These are phyloP conservation scores for Trichoderma erinaceum DNA, from an alignment of 495 filamentous ascomycete genomes.

Conservation along the genomic window DNA sequence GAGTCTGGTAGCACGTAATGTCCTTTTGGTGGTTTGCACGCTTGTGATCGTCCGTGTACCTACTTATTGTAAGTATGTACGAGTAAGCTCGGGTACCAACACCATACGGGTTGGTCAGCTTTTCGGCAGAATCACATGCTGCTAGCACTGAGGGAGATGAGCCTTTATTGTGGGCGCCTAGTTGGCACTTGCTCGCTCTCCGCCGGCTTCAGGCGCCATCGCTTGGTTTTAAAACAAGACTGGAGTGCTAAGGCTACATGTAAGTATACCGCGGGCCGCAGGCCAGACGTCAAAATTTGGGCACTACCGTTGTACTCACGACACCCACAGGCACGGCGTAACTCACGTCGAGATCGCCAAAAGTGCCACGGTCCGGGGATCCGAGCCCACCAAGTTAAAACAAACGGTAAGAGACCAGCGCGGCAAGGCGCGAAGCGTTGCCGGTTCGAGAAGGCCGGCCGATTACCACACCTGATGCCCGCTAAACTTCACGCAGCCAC, in stretches of 20 bases:
- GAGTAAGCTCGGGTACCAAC: neutral
- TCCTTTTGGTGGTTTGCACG: no score
- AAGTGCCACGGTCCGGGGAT: slow-evolving; percentile 5
- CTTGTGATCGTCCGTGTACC: neutral
- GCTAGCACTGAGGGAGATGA: neutral
- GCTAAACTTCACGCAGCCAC: neutral
- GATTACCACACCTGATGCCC: neutral
- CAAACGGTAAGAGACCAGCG: neutral
- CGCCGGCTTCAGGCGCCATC: neutral
- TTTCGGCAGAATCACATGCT: neutral
- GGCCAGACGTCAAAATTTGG: no score
- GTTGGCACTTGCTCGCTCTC: neutral
- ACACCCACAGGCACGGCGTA: neutral
- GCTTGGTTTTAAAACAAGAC: neutral
- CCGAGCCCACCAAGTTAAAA: neutral
- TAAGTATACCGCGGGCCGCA: no score
- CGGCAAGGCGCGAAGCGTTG: slow-evolving; percentile 8
- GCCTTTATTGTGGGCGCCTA: neutral
- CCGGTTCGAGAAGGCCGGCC: slow-evolving; percentile 4
- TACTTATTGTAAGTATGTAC: neutral
- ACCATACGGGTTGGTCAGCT: neutral
- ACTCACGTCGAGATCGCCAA: neutral
- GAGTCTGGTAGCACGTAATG: no score
- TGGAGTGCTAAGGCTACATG: no score
- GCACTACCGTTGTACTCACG: no score